These are phyloP conservation scores for Glomus cerebriforme DNA, from an alignment of 192 early-diverging fungal species.

Conservation along the genomic window DNA sequence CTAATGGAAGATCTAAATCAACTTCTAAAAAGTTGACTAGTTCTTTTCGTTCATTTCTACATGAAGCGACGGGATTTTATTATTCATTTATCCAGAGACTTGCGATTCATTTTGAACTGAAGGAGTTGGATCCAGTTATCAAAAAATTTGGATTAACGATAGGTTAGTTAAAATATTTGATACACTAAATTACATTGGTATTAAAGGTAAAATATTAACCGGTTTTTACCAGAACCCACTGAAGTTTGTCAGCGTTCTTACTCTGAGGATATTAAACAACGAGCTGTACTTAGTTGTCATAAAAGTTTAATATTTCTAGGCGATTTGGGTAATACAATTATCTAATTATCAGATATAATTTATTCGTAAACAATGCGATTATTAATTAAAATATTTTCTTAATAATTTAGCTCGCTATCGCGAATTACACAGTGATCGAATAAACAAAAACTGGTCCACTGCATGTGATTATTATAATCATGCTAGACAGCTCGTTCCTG, in stretches of 20 bases:
- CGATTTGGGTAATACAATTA: constrained; percentile 53
- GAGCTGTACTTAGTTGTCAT: constrained; percentile 48
- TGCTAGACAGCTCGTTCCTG: constrained; percentile 60
- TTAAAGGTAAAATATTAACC: not conserved
- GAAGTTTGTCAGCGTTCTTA: constrained; percentile 33
- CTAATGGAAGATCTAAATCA: not conserved
- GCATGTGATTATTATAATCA: constrained; percentile 66
- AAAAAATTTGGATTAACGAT: constrained; percentile 36
- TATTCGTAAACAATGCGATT: too few species aligned
- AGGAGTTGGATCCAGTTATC: constrained; percentile 39
- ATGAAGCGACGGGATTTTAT: constrained; percentile 57
- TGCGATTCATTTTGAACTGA: constrained; percentile 44
- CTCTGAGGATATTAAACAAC: constrained; percentile 31
- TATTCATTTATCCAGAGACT: constrained; percentile 50
- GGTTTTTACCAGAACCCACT: constrained; percentile 26
- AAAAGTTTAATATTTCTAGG: constrained; percentile 66
- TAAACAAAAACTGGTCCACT: constrained; percentile 57
- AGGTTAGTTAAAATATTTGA: constrained; percentile 31
- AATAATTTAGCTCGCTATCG: constrained; percentile 58
- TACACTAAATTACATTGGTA: not conserved
- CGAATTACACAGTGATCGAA: constrained; percentile 56
- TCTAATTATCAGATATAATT: not conserved
- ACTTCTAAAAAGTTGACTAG: constrained; percentile 39
- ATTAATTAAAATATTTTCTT: not conserved
- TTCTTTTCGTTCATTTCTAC: constrained; percentile 50